Conservation (phyloP, 352 stramenopile genomes). For the Paralagenidium karlingii region DNA sequence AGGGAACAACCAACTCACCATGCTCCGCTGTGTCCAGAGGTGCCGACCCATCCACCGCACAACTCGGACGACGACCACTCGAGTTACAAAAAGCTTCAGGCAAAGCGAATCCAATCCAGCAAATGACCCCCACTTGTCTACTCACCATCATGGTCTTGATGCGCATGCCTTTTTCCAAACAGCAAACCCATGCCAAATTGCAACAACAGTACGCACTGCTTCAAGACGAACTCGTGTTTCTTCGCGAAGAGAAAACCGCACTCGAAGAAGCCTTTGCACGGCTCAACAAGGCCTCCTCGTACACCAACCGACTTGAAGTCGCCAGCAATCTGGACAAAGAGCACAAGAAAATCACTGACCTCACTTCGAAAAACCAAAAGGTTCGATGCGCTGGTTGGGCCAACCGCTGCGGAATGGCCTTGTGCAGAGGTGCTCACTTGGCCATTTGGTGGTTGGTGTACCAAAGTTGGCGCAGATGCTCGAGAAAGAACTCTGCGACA, state of each 20-base stretch:
- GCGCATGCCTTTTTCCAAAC: too few species aligned
- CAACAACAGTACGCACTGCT: slow-evolving; percentile 8
- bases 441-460: neutral
- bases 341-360: slow-evolving; percentile 35
- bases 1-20: too few species aligned
- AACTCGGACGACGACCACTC: too few species aligned
- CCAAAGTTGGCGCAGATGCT: slow-evolving; percentile 30
- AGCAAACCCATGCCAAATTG: too few species aligned
- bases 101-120: too few species aligned
- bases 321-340: slow-evolving; percentile 47
- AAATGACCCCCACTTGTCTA: too few species aligned
- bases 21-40: too few species aligned
- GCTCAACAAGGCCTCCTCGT: slow-evolving; percentile 30
- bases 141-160: too few species aligned
- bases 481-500: slow-evolving; percentile 28
- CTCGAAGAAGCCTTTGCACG: slow-evolving; percentile 31
- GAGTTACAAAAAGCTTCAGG: too few species aligned
- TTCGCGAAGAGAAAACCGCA: slow-evolving; percentile 22
- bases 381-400: too few species aligned
- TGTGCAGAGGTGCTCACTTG: neutral
- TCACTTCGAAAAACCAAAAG: slow-evolving; percentile 47
- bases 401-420: neutral
- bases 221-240: slow-evolving; percentile 21
- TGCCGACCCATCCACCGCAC: too few species aligned
- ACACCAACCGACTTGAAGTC: too few species aligned